phyloP scores from a whole-genome alignment of 768 basidiomycete genomes.

The Suillus subalutaceus region DNA sequence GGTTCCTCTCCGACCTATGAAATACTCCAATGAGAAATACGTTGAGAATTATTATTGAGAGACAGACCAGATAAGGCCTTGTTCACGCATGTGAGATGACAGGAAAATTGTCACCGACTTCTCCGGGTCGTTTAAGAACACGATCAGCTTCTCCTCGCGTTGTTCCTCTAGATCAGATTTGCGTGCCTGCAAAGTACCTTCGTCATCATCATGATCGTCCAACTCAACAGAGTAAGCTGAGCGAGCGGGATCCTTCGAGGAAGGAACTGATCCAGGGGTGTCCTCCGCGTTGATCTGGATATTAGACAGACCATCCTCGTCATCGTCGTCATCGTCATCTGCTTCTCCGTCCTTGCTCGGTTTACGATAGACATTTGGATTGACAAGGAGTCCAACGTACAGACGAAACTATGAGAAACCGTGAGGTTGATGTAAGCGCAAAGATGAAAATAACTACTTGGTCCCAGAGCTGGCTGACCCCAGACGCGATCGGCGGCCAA shows the following conservation, averaged over 20 bases:
- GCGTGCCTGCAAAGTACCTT: constrained; percentile 40
- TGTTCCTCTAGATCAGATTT: constrained; percentile 35
- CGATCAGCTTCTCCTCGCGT: constrained; percentile 46
- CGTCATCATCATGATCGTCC: constrained; percentile 31
- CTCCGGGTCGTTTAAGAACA: constrained; percentile 69
- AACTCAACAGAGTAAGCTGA: constrained; percentile 16
- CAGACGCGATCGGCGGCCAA: constrained; percentile 37
- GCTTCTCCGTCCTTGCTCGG: constrained; percentile 37
- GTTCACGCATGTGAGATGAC: constrained; percentile 67
- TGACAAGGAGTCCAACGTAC: constrained; percentile 59
- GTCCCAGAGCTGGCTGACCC: constrained; percentile 58
- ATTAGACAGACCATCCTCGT: constrained; percentile 4
- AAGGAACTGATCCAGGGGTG: background rate
- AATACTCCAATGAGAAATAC: constrained; percentile 9
- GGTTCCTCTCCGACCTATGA: constrained; percentile 49
- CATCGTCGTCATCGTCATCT: constrained; percentile 27
- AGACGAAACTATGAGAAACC: constrained; percentile 52
- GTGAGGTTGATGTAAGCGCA: background rate
- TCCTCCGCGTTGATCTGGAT: constrained; percentile 5
- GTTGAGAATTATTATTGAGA: background rate
- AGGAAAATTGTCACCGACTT: constrained; percentile 62
- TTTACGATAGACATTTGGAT: constrained; percentile 42
- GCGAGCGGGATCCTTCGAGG: constrained; percentile 31
- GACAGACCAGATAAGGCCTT: constrained; percentile 71
- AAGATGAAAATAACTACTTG: constrained; percentile 44